phyloP scores from a whole-genome alignment of 805 yeast genomes.

The Monosporozyma solicola region DNA sequence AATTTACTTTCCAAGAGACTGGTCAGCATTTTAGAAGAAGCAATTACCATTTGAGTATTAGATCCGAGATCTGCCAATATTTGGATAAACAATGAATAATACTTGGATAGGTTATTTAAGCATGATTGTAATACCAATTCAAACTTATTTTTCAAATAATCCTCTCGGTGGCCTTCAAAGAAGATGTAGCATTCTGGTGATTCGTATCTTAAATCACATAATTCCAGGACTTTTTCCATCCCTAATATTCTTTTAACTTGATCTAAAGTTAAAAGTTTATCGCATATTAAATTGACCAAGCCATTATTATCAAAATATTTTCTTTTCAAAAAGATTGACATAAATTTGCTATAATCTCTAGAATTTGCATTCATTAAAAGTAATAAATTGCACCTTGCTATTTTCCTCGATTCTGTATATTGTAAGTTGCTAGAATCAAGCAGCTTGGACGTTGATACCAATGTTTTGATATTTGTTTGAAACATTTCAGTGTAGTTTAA shows the following conservation, averaged over 20 bases:
- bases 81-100: conserved; percentile 13
- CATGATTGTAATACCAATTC: conserved; percentile 13
- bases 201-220: conserved; percentile 6
- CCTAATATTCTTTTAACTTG: conserved; percentile 21
- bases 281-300: conserved; percentile 17
- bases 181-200: conserved; percentile 8
- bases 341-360: conserved; percentile 25
- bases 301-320: conserved; percentile 17
- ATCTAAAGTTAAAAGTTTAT: conserved; percentile 23
- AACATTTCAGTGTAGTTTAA: conserved; percentile 22
- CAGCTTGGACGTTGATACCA: conserved; percentile 6
- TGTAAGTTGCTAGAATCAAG: not conserved
- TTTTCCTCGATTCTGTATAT: conserved; percentile 3
- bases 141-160: conserved; percentile 17
- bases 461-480: conserved; percentile 22
- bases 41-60: conserved; percentile 6
- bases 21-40: conserved; percentile 10
- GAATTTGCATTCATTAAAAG: conserved; percentile 15
- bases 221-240: conserved; percentile 8
- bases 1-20: conserved; percentile 9
- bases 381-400: conserved; percentile 14
- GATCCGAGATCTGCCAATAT: conserved; percentile 18
- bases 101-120: conserved; percentile 3
- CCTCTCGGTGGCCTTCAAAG: conserved; percentile 17
- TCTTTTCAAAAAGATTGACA: conserved; percentile 27